Evolutionary conservation across 2,329 filamentous ascomycete genomes (phyloP).

Genomic region (Cytospora chrysosperma): DNA sequence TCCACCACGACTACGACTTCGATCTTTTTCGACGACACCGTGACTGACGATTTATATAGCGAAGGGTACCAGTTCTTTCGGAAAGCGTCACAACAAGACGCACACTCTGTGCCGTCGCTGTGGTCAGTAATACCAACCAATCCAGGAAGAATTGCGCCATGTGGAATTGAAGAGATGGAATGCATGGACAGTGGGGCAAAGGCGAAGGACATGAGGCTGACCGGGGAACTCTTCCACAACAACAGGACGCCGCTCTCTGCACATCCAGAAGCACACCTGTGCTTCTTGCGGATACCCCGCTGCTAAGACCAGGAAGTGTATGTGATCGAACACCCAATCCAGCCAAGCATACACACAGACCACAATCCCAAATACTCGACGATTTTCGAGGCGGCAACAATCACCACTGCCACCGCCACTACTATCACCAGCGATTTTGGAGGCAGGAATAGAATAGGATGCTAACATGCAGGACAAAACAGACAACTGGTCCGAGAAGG

Average conservation of each 20-base stretch:
- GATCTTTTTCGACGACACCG: slow-evolving; percentile 20
- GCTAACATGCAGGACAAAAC: slow-evolving; percentile 32
- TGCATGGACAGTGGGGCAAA: slow-evolving; percentile 4
- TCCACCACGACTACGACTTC: slow-evolving; percentile 15
- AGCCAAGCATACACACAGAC: not conserved
- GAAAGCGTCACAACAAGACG: slow-evolving; percentile 49
- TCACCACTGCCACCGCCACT: too few species aligned
- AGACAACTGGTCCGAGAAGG: slow-evolving; percentile 99
- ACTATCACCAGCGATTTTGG: not conserved
- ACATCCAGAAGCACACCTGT: slow-evolving; percentile 99
- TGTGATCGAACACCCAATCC: slow-evolving; percentile 43
- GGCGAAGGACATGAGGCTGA: slow-evolving; percentile 27
- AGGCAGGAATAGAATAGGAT: not conserved
- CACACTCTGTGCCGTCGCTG: slow-evolving; percentile 98
- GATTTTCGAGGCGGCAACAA: not conserved
- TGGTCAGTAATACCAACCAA: slow-evolving; percentile 63
- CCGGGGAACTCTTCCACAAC: slow-evolving; percentile 24
- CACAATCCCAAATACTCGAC: not conserved
- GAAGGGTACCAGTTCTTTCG: slow-evolving; percentile 26
- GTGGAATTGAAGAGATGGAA: slow-evolving; percentile 9
- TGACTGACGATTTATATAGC: slow-evolving; percentile 23
- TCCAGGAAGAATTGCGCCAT: not conserved
- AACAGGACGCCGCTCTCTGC: slow-evolving; percentile 89
- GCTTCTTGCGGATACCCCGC: slow-evolving; percentile 92
- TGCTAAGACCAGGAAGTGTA: slow-evolving; percentile 99